These are phyloP conservation scores for Populus hybrid DNA, from an alignment of 441 rosid species.

Conservation along the genomic window DNA sequence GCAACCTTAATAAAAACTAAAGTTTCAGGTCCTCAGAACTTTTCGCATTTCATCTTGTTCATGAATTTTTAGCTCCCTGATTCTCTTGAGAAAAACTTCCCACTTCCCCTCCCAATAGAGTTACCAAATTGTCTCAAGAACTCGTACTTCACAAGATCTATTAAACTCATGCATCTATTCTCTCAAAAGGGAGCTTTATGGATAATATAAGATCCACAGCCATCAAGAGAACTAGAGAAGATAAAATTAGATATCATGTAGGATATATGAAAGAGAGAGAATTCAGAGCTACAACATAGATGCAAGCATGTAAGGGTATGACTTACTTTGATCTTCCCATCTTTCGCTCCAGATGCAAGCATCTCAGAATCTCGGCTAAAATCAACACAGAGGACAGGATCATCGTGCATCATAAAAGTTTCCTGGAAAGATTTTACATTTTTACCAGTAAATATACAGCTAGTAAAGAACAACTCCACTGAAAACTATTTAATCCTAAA, in stretches of 20 bases:
- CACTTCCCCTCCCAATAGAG: neutral
- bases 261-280: neutral
- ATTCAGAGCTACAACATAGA: conserved; percentile 5
- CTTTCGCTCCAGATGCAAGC: conserved; percentile 97
- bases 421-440: conserved; percentile 53
- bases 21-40: neutral
- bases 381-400: conserved; percentile 94
- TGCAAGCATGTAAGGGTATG: conserved; percentile 18
- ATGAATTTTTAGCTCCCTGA: neutral
- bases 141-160: neutral
- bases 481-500: neutral
- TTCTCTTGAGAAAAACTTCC: neutral
- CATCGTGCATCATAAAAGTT: conserved; percentile 99
- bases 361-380: conserved; percentile 98
- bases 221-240: neutral
- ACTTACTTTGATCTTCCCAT: conserved; percentile 92
- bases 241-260: neutral
- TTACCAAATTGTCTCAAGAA: neutral
- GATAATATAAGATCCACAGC: neutral
- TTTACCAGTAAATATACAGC: conserved; percentile 9
- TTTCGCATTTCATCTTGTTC: conserved; percentile 2
- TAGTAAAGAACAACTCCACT: neutral
- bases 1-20: neutral
- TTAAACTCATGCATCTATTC: neutral
- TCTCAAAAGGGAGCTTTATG: neutral